A percentile compares a stretch with the other conserved stretches of the same genome.
Evolutionary conservation across 306 rosid species (phyloP).

Genomic region (Cucurbita moschata): DNA sequence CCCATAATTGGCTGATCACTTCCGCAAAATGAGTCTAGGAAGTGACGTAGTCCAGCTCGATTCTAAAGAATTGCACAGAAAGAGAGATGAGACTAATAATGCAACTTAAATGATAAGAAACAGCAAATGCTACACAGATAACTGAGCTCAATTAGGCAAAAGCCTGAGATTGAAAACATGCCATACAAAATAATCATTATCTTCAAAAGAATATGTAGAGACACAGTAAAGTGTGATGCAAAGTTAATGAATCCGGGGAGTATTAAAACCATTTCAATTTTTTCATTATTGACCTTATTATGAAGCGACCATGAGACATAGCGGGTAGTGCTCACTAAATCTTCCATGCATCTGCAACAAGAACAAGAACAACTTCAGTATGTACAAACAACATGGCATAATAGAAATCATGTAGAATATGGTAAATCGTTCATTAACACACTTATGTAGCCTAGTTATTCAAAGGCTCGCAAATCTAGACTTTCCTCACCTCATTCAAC

Average conservation of each 20-base stretch:
- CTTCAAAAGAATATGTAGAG: neutral
- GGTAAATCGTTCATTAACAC: neutral
- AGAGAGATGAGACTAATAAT: neutral
- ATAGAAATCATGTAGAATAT: neutral
- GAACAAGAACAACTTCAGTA: conserved; percentile 3
- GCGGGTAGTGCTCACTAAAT: conserved; percentile 89
- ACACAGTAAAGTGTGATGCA: neutral
- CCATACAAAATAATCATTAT: neutral
- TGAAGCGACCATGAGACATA: conserved; percentile 97
- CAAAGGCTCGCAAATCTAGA: neutral
- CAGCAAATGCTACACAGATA: neutral
- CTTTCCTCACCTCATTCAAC: neutral
- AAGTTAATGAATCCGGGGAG: neutral
- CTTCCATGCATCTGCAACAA: conserved; percentile 82
- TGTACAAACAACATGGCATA: neutral
- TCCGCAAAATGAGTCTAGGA: conserved; percentile 92
- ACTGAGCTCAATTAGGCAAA: neutral
- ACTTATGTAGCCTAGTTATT: neutral
- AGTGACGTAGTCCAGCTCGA: conserved; percentile 89
- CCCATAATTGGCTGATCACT: conserved; percentile 46
- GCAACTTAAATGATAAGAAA: neutral
- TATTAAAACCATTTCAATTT: neutral
- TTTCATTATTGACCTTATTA: conserved; percentile 52
- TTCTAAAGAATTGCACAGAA: conserved; percentile 41
- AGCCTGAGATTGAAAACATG: neutral